These are phyloP conservation scores for Claviceps maximensis DNA, from an alignment of 2,329 filamentous ascomycete species.

Conservation along the genomic window DNA sequence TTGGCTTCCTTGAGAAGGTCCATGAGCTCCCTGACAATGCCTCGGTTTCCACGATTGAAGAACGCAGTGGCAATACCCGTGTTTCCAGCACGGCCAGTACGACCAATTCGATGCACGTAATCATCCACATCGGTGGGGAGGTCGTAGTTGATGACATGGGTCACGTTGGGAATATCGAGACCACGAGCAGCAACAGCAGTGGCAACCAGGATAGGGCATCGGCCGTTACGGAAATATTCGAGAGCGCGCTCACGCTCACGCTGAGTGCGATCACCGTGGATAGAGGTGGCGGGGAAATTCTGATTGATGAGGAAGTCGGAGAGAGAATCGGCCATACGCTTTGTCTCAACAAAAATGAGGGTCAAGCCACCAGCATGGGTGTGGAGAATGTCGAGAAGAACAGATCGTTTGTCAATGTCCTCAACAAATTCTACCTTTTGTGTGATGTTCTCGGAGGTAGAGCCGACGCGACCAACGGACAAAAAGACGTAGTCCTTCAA, in stretches of 20 bases:
- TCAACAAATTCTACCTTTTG: constrained; percentile 98
- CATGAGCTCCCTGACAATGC: constrained; percentile 89
- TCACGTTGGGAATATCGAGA: constrained; percentile 92
- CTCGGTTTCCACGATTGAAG: constrained; percentile 99
- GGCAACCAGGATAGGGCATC: constrained; percentile 91
- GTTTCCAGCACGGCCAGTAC: constrained; percentile 98
- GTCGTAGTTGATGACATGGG: constrained; percentile 97
- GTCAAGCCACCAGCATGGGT: constrained; percentile 82
- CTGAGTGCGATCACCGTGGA: constrained; percentile 96
- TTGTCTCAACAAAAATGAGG: constrained; percentile 97
- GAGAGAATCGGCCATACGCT: constrained; percentile 96
- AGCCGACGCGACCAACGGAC: constrained; percentile 95
- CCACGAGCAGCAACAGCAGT: constrained; percentile 88
- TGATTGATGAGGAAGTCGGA: constrained; percentile 99
- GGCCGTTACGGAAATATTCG: constrained; percentile 92
- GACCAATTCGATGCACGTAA: constrained; percentile 98
- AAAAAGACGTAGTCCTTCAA: constrained; percentile 99
- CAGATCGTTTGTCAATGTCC: constrained; percentile 93
- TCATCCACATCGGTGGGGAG: constrained; percentile 98
- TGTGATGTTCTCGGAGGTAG: constrained; percentile 99
- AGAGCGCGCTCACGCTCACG: constrained; percentile 96
- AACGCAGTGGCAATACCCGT: constrained; percentile 97
- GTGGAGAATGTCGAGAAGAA: constrained; percentile 93
- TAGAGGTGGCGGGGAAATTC: constrained; percentile 94
- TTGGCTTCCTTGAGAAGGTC: constrained; percentile 99